A percentile compares a stretch with the other conserved stretches of the same genome.
Conservation (phyloP, 352 stramenopile species). For the Globisporangium takayamanum region DNA sequence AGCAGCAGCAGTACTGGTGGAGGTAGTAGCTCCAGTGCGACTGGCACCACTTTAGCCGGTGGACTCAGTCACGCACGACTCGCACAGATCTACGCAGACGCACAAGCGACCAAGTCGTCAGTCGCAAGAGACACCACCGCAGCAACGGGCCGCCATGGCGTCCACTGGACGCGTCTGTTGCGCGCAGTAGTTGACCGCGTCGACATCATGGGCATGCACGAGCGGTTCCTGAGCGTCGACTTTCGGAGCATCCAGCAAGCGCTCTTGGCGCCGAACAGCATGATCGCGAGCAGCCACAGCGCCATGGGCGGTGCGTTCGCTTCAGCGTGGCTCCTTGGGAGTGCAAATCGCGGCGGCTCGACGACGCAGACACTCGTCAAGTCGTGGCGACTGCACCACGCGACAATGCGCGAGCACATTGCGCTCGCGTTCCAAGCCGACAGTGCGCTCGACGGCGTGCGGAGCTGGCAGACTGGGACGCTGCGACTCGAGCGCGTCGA, state of each 20-base stretch:
- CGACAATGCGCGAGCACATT: conserved; percentile 26
- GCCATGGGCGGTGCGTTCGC: conserved; percentile 6
- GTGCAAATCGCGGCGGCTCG: neutral
- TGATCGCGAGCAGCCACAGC: neutral
- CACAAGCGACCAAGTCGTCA: neutral
- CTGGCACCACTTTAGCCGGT: neutral
- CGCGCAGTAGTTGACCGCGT: conserved; percentile 21
- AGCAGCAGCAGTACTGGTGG: neutral
- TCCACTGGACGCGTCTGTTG: conserved; percentile 24
- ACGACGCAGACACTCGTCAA: conserved; percentile 15
- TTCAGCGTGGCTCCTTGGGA: conserved; percentile 7
- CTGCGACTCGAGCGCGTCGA: conserved; percentile 9
- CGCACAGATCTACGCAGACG: conserved; percentile 23
- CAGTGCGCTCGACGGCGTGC: conserved; percentile 19
- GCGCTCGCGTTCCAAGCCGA: conserved; percentile 26
- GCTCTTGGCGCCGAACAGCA: conserved; percentile 3
- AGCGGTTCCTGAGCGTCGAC: conserved; percentile 21
- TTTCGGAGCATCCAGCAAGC: conserved; percentile 34
- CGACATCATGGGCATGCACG: conserved; percentile 25
- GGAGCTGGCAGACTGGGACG: conserved; percentile 16
- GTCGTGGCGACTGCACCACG: conserved; percentile 19
- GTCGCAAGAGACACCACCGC: neutral
- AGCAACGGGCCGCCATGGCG: neutral
- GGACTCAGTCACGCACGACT: conserved; percentile 16
- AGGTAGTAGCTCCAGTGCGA: too few species aligned